These are phyloP conservation scores for Apiotrichum brassicae DNA, from an alignment of 1,284 basidiomycete genomes.

Conservation along the genomic window DNA sequence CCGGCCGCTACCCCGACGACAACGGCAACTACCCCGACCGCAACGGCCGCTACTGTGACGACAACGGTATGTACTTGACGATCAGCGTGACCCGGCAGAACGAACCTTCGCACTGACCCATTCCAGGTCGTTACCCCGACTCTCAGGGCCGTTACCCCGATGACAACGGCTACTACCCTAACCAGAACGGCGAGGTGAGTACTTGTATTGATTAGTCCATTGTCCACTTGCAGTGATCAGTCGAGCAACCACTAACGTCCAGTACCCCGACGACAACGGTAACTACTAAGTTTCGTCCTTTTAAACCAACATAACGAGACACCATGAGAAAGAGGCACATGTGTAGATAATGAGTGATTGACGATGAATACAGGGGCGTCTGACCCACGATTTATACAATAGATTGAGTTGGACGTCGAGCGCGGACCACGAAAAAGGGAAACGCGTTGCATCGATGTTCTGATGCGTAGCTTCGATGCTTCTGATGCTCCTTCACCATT, in stretches of 20 bases:
- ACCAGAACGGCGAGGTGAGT: constrained; percentile 1
- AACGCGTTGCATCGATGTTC: too few relatives aligned
- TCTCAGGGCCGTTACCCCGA: background rate
- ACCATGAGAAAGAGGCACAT: background rate
- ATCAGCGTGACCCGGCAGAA: too few relatives aligned
- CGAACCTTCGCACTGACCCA: too few relatives aligned
- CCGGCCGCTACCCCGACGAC: constrained; percentile 6
- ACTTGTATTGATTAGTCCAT: too few relatives aligned
- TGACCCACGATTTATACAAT: too few relatives aligned
- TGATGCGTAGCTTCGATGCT: too few relatives aligned
- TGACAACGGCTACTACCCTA: background rate
- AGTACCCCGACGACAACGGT: constrained; percentile 3
- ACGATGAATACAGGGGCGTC: background rate
- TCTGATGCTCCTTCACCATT: too few relatives aligned
- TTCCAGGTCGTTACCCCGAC: constrained; percentile 1
- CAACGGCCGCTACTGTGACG: background rate
- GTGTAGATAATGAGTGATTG: background rate
- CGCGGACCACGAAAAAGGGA: too few relatives aligned
- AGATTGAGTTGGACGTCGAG: too few relatives aligned
- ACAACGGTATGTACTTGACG: too few relatives aligned
- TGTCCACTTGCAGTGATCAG: too few relatives aligned
- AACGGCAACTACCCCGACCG: background rate
- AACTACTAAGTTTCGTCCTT: background rate
- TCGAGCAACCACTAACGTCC: background rate
- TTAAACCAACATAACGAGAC: background rate